These are phyloP conservation scores for Termitomyces sp. DNA, from an alignment of 1,284 basidiomycete genomes.

Conservation along the genomic window DNA sequence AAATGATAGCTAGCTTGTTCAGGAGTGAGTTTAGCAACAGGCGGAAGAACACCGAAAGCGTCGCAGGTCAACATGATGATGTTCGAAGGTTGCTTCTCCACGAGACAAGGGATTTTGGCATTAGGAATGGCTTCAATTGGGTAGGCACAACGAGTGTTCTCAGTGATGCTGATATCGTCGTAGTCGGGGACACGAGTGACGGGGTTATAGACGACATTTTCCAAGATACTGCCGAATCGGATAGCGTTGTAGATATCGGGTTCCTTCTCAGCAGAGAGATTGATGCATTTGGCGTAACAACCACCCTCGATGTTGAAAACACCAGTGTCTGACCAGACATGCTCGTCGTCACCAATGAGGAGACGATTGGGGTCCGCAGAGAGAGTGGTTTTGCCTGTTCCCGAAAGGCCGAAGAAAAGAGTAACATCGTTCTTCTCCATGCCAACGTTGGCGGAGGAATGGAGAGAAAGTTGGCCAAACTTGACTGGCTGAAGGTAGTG, in stretches of 20 bases:
- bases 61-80: slow-evolving; percentile 99
- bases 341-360: slow-evolving; percentile 96
- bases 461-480: slow-evolving; percentile 95
- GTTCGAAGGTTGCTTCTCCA: slow-evolving; percentile 84
- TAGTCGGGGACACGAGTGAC: slow-evolving; percentile 85
- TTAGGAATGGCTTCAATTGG: slow-evolving; percentile 97
- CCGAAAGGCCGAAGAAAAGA: slow-evolving; percentile 98
- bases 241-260: slow-evolving; percentile 98
- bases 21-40: slow-evolving; percentile 88
- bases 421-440: slow-evolving; percentile 88
- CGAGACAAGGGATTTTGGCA: slow-evolving; percentile 87
- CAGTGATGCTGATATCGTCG: slow-evolving; percentile 94
- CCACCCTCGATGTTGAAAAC: slow-evolving; percentile 99
- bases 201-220: slow-evolving; percentile 99
- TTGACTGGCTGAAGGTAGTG: slow-evolving; percentile 99
- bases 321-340: slow-evolving; percentile 96
- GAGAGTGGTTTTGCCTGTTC: slow-evolving; percentile 97
- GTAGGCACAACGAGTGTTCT: slow-evolving; percentile 99
- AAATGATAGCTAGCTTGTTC: slow-evolving; percentile 98
- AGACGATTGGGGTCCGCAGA: slow-evolving; percentile 89
- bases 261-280: slow-evolving; percentile 94
- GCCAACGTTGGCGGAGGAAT: slow-evolving; percentile 99
- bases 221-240: slow-evolving; percentile 92
- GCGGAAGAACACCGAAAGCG: slow-evolving; percentile 96
- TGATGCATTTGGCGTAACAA: slow-evolving; percentile 99